Evolutionary conservation across 179 eudicot genomes (phyloP), one percentile per base, ranked within the genome.

Genomic region (Beta corolliflora): DNA sequence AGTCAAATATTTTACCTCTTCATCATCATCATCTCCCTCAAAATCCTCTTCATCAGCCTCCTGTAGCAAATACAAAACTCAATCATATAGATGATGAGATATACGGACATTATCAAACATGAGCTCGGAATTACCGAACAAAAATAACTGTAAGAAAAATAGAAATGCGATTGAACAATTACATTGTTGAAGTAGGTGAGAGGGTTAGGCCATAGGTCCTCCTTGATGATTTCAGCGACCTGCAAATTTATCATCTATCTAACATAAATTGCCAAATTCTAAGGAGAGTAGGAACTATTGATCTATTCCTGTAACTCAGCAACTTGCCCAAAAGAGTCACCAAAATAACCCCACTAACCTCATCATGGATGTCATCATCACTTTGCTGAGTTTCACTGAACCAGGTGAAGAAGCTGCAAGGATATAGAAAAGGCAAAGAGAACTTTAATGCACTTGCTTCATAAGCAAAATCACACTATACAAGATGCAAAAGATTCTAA

Each of bases 201-300:
- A n/a, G 98, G 98, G 76, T 93, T 95, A 45, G 97, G 93, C 98
- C 98, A 95, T 71, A 95, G 88, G 85, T 95, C 98, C 66, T 95
- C 98, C 91, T 93, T 95, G 83, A 95, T 95, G 76, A 93, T 90
- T 79, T 96, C 99, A 70, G 99, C 99, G 73, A 96, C 90, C 98
- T 96, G 91, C 76, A 66, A 75, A 71, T 72, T 64, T 9, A 77
- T 77, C 74, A 77, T 64, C 79, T 77, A 75, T 5, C 29, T 29
- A 78, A 45, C 77, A 64, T 71, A 77, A 80, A 75, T 53, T 63
- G 74, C 76, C 12, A 63, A 68, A 48, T 65, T 69, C 45, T 56
- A 45, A 50, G 65, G 31, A 53, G 7, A 63, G 10, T 48, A 48
- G 48, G 53, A 53, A 54, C 61, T 29, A 65, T 5, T 45, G 5